Evolutionary conservation across 2,329 filamentous ascomycete genomes (phyloP).

Genomic region (Nigrospora oryzae): DNA sequence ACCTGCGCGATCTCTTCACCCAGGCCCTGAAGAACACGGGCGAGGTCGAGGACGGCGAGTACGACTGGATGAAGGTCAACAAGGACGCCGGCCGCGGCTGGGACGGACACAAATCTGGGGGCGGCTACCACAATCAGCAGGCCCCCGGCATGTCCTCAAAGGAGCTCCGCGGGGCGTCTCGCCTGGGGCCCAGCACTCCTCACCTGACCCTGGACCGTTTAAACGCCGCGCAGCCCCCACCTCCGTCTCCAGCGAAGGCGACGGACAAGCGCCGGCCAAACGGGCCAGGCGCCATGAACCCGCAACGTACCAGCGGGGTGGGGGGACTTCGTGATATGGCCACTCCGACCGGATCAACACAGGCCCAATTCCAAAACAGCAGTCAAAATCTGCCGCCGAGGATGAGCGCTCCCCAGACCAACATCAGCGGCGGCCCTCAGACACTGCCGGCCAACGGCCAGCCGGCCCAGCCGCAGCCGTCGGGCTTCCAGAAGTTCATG

Average conservation of each 20-base stretch:
- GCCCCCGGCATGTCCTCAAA: constrained; percentile 76
- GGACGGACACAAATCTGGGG: constrained; percentile 64
- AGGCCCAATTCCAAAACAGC: constrained; percentile 95
- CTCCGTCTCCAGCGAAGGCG: constrained; percentile 76
- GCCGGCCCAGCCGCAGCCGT: constrained; percentile 62
- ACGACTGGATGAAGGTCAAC: constrained; percentile 99
- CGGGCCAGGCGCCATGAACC: constrained; percentile 63
- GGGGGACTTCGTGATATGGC: constrained; percentile 67
- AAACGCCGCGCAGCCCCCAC: constrained; percentile 88
- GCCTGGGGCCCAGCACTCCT: constrained; percentile 56
- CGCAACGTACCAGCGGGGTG: constrained; percentile 69
- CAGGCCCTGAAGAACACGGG: constrained; percentile 90
- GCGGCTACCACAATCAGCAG: constrained; percentile 65
- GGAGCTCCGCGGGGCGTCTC: constrained; percentile 70
- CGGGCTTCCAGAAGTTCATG: constrained; percentile 85
- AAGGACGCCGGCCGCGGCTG: constrained; percentile 76
- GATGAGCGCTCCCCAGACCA: constrained; percentile 47
- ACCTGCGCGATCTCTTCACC: constrained; percentile 91
- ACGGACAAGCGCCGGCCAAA: constrained; percentile 75
- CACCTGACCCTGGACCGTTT: constrained; percentile 77
- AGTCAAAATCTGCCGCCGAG: constrained; percentile 72
- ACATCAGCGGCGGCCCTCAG: constrained; percentile 41
- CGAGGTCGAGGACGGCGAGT: constrained; percentile 94
- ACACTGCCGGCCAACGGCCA: constrained; percentile 45
- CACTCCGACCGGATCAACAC: constrained; percentile 83